Evolutionary conservation across 495 filamentous ascomycete species (phyloP).

Genomic region (Aspergillus avenaceus): DNA sequence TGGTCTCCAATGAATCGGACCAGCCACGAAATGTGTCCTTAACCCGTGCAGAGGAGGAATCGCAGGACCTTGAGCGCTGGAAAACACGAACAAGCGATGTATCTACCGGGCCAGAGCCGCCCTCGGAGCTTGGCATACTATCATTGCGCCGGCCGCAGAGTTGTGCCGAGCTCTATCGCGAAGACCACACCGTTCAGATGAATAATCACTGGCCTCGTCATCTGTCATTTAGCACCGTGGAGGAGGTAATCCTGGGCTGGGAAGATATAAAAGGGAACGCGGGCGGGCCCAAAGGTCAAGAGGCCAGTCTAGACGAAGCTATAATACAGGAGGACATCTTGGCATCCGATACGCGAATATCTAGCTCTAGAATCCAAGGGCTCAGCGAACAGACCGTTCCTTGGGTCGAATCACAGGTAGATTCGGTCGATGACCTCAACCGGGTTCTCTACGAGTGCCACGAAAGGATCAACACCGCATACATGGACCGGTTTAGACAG

Average conservation of each 20-base stretch:
- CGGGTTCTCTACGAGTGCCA: constrained; percentile 55
- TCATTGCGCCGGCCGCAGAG: constrained; percentile 45
- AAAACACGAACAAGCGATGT: constrained; percentile 33
- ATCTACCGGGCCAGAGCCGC: constrained; percentile 27
- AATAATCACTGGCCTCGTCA: constrained; percentile 64
- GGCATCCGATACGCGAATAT: constrained; percentile 57
- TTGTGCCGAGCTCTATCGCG: constrained; percentile 26
- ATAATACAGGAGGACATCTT: constrained; percentile 46
- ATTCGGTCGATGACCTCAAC: constrained; percentile 59
- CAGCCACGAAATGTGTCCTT: constrained; percentile 13
- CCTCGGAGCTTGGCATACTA: constrained; percentile 26
- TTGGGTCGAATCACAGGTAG: constrained; percentile 66
- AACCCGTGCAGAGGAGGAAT: constrained; percentile 20
- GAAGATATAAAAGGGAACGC: constrained; percentile 40
- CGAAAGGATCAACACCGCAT: constrained; percentile 62
- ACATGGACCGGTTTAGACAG: constrained; percentile 61
- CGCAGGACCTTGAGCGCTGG: constrained; percentile 28
- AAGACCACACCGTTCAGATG: constrained; percentile 20
- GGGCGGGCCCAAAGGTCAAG: constrained; percentile 19
- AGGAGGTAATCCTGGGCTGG: constrained; percentile 80
- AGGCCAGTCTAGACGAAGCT: constrained; percentile 34
- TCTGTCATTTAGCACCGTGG: constrained; percentile 84
- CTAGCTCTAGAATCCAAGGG: constrained; percentile 50
- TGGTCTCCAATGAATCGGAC: constrained; percentile 14
- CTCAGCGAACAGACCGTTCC: constrained; percentile 44